Evolutionary conservation across 306 rosid genomes (phyloP).

Genomic region (Pyrus pyrifolia): DNA sequence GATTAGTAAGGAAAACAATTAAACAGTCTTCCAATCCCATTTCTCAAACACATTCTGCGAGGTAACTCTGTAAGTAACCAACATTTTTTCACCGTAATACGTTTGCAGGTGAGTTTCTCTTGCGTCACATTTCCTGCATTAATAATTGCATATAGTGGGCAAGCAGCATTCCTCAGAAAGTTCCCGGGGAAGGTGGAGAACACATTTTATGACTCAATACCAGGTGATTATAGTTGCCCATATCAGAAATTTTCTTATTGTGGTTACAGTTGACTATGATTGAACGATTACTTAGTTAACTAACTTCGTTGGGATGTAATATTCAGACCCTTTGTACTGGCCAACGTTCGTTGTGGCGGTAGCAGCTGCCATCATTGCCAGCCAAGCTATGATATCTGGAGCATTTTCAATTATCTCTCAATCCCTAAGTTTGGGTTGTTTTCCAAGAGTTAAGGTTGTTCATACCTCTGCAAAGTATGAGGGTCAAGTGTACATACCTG

Average conservation of each 20-base stretch:
- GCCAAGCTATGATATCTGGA: slow-evolving; percentile 92
- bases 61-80: too few relatives aligned
- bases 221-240: slow-evolving; percentile 18
- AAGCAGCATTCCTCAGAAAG: slow-evolving; percentile 60
- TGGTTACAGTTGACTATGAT: neutral
- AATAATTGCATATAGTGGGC: slow-evolving; percentile 37
- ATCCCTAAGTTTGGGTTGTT: slow-evolving; percentile 64
- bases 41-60: too few relatives aligned
- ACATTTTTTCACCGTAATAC: neutral
- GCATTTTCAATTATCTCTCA: slow-evolving; percentile 70
- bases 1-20: neutral
- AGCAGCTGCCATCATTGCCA: slow-evolving; percentile 73
- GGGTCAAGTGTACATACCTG: slow-evolving; percentile 83
- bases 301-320: neutral
- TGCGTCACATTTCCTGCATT: slow-evolving; percentile 42
- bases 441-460: slow-evolving; percentile 71
- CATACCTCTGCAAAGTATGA: slow-evolving; percentile 63
- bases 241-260: neutral
- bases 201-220: slow-evolving; percentile 49
- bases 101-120: slow-evolving; percentile 52
- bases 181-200: slow-evolving; percentile 26
- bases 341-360: slow-evolving; percentile 77
- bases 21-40: too few relatives aligned
- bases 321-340: slow-evolving; percentile 65
- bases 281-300: neutral